Evolutionary conservation across 345 rosid species (phyloP), one percentile per base, ranked within the genome.

Genomic region (Dipteronia dyeriana): DNA sequence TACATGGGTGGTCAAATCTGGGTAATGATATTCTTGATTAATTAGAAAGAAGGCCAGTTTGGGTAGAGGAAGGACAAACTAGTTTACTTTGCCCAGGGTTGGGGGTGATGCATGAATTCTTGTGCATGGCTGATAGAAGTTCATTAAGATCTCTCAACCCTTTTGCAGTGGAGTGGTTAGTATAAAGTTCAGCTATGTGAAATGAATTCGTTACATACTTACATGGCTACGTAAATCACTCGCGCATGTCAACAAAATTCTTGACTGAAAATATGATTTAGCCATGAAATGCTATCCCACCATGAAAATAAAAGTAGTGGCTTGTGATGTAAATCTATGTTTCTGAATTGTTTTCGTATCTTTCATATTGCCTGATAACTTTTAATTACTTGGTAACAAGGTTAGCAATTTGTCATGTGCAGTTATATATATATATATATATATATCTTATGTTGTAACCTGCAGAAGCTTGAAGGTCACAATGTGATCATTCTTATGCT

Each of bases 401-500:
- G 45, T 61, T 23, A 31, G 14, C 4, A 34, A 23, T 25, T 61
- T 61, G 45, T 41, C 2, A 41, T 41, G 1, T 19, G 25, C 8
- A 8, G 17, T 66, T 34, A 56, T n/a, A 34, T 19, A 0, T 66
- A n/a, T n/a, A n/a, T n/a, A n/a, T n/a, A 17, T 8, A 14, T n/a
- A 31, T 31, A 31, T 31, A 31, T 66, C 20, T 38, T 17, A 4
- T 66, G 70, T 39, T 39, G 22, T 13, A 39, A 26, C 2, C 25
- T 57, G 4, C 41, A 26, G n/a, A 17, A 56, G 23, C 14, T 77
- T 67, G 72, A 78, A 59, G 69, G 47, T 70, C 64, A 59, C 26
- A 59, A 66, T 72, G 73, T 61, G 51, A 19, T 51, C 70, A 66
- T 63, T 76, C 63, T 73, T 23, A 26, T 67, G 26, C 20, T 70